Evolutionary conservation across 495 filamentous ascomycete species (phyloP).

Genomic region (Podospora pseudocomata): DNA sequence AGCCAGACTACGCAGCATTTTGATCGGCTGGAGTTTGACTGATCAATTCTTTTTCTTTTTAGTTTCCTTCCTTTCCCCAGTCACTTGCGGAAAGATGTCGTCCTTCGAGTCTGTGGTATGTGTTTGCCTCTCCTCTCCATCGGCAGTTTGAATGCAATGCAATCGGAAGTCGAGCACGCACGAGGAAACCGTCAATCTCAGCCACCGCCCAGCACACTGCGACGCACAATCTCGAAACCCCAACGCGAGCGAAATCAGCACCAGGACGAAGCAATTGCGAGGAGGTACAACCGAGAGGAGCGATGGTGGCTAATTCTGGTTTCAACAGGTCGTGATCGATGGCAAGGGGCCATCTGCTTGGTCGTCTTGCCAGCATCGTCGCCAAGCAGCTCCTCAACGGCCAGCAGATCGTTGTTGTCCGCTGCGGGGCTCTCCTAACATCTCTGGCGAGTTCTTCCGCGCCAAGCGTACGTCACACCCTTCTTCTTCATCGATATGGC

Average conservation of each 20-base stretch:
- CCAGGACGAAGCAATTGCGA: slow-evolving; percentile 5
- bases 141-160: neutral
- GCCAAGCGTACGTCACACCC: slow-evolving; percentile 84
- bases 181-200: slow-evolving; percentile 3
- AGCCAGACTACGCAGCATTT: slow-evolving; percentile 33
- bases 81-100: slow-evolving; percentile 75
- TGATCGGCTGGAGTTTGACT: slow-evolving; percentile 37
- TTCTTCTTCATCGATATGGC: slow-evolving; percentile 10
- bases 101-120: slow-evolving; percentile 94
- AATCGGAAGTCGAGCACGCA: slow-evolving; percentile 7
- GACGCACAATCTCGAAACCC: slow-evolving; percentile 1
- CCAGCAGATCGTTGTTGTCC: slow-evolving; percentile 98
- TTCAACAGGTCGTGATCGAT: slow-evolving; percentile 85
- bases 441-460: slow-evolving; percentile 99
- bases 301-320: slow-evolving; percentile 24
- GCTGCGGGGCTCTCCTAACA: slow-evolving; percentile 98
- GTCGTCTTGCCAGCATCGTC: slow-evolving; percentile 96
- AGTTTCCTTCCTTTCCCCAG: slow-evolving; percentile 31
- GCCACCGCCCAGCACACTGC: slow-evolving; percentile 1
- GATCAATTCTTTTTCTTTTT: slow-evolving; percentile 37
- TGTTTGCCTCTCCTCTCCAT: slow-evolving; percentile 36
- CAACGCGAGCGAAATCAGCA: neutral
- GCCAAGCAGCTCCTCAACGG: slow-evolving; percentile 99
- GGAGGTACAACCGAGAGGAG: neutral
- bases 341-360: slow-evolving; percentile 99